phyloP scores from a whole-genome alignment of 371 early-diverging fungal genomes.

The Apophysomyces ossiformis region DNA sequence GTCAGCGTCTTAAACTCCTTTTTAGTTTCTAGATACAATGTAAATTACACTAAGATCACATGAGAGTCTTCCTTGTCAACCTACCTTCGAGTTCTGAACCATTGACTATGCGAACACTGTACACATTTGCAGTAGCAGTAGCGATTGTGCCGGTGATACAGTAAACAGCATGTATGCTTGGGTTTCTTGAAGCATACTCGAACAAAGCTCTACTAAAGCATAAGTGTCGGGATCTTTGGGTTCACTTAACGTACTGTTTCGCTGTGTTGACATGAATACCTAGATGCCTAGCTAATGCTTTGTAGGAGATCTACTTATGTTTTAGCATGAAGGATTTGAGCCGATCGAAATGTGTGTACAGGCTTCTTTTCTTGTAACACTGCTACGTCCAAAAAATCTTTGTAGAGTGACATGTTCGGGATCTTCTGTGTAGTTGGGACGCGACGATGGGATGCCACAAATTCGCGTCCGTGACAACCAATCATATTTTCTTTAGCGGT shows the following conservation, averaged over 20 bases:
- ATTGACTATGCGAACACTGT: conserved; percentile 14
- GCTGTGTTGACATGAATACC: conserved; percentile 23
- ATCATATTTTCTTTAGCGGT: too few species aligned
- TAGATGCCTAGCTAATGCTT: conserved; percentile 13
- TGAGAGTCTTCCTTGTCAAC: neutral
- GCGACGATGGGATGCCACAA: too few species aligned
- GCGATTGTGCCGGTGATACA: conserved; percentile 13
- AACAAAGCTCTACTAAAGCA: conserved; percentile 15
- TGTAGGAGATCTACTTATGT: conserved; percentile 15
- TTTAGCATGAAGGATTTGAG: neutral
- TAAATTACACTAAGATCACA: neutral
- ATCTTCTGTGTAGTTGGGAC: too few species aligned
- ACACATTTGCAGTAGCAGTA: neutral
- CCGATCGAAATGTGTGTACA: neutral
- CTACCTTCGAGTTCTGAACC: conserved; percentile 21
- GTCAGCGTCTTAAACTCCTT: conserved; percentile 14
- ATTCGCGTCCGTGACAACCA: too few species aligned
- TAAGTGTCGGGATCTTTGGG: neutral
- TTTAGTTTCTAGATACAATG: conserved; percentile 17
- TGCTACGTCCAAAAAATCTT: conserved; percentile 7
- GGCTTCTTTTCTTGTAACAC: conserved; percentile 22
- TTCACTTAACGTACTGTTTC: conserved; percentile 15
- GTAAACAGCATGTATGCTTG: conserved; percentile 15
- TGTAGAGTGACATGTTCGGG: neutral
- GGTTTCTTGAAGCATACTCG: conserved; percentile 6